These are phyloP conservation scores for Gracilaria gracilis DNA, from an alignment of 23 red algal genomes.

Conservation along the genomic window DNA sequence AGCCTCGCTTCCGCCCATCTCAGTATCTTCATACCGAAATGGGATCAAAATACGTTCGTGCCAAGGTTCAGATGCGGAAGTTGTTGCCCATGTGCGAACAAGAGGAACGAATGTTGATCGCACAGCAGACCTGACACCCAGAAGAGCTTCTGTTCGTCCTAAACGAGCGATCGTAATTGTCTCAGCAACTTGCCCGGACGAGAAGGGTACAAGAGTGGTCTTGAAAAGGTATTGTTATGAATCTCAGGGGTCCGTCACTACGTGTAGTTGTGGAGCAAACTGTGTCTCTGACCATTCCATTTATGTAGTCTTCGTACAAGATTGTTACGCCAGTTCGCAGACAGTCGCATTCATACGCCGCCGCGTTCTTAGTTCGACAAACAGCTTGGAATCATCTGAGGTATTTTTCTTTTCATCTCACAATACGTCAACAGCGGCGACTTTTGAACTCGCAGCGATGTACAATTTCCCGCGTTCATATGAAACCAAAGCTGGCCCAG, in stretches of 20 bases:
- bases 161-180: neutral
- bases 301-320: neutral
- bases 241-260: neutral
- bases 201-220: neutral
- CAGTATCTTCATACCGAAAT: neutral
- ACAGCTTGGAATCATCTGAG: neutral
- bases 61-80: neutral
- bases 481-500: slow-evolving; percentile 9
- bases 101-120: neutral
- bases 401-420: neutral
- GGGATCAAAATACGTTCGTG: neutral
- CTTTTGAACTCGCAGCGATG: slow-evolving; percentile 4
- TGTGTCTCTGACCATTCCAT: neutral
- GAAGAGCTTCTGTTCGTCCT: neutral
- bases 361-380: neutral
- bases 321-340: neutral
- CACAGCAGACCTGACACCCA: neutral
- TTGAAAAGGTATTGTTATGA: slow-evolving; percentile 28
- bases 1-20: slow-evolving; percentile 12
- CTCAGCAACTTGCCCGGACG: neutral
- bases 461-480: slow-evolving; percentile 6
- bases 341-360: neutral
- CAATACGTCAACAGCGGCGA: neutral
- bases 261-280: neutral
- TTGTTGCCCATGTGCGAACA: slow-evolving; percentile 21